Conservation (phyloP, 768 basidiomycete genomes). For the Suillus placidus region DNA sequence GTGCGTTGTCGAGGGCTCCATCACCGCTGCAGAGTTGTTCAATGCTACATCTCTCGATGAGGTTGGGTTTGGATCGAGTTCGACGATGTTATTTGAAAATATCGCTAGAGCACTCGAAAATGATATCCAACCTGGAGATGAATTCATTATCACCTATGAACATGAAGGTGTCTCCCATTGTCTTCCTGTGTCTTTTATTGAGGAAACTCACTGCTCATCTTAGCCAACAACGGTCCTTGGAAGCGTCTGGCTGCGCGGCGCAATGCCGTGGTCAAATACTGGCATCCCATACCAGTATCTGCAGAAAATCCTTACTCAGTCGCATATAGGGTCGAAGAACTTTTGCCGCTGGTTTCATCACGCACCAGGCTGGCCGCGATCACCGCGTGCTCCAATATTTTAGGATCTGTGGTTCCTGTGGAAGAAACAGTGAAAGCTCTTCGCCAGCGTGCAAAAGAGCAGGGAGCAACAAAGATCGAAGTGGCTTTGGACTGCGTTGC, state of each 20-base stretch:
- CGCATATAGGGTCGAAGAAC: slow-evolving; percentile 51
- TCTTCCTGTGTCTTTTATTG: neutral
- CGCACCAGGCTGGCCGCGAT: slow-evolving; percentile 76
- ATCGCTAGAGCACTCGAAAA: slow-evolving; percentile 61
- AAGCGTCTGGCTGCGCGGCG: slow-evolving; percentile 69
- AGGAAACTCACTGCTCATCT: neutral
- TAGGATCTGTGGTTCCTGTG: slow-evolving; percentile 67
- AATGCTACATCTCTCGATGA: slow-evolving; percentile 63
- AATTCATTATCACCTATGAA: slow-evolving; percentile 77
- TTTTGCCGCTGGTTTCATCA: slow-evolving; percentile 61
- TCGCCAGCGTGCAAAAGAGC: slow-evolving; percentile 49
- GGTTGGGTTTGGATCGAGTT: slow-evolving; percentile 66
- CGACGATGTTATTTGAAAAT: slow-evolving; percentile 72
- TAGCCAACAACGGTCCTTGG: slow-evolving; percentile 79
- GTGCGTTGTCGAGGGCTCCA: slow-evolving; percentile 51
- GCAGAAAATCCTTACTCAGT: slow-evolving; percentile 70
- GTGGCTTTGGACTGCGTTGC: slow-evolving; percentile 78
- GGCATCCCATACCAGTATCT: slow-evolving; percentile 52
- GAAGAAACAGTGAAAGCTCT: slow-evolving; percentile 56
- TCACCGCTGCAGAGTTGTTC: slow-evolving; percentile 59
- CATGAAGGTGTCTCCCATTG: slow-evolving; percentile 62
- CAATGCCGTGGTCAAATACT: slow-evolving; percentile 58
- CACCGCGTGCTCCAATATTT: slow-evolving; percentile 74
- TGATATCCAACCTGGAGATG: slow-evolving; percentile 60
- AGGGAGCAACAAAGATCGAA: slow-evolving; percentile 63